Evolutionary conservation across 2,329 filamentous ascomycete genomes (phyloP).

Genomic region (Sclerotinia subarctica): DNA sequence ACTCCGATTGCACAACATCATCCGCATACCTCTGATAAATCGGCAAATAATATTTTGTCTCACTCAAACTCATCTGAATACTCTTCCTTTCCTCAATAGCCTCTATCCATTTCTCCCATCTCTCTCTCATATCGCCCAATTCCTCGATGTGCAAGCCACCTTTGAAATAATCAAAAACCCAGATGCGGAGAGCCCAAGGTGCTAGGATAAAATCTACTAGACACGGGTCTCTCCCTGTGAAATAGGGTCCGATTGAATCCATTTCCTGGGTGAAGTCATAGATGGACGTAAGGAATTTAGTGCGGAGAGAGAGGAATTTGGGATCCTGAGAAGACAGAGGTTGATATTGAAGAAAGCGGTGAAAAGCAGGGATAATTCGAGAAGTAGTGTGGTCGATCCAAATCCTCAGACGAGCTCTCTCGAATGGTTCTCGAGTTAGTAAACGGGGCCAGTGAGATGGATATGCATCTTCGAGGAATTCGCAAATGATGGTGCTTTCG

Average conservation of each 20-base stretch:
- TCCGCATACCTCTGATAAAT: slow-evolving; percentile 68
- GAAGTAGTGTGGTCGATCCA: slow-evolving; percentile 70
- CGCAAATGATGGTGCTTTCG: slow-evolving; percentile 69
- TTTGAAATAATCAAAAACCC: slow-evolving; percentile 75
- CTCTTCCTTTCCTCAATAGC: slow-evolving; percentile 60
- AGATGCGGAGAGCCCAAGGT: slow-evolving; percentile 70
- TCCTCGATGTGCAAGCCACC: slow-evolving; percentile 49
- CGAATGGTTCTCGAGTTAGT: slow-evolving; percentile 60
- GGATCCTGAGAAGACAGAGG: slow-evolving; percentile 45
- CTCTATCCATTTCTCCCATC: slow-evolving; percentile 63
- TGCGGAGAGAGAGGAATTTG: slow-evolving; percentile 50
- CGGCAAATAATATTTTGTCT: slow-evolving; percentile 61
- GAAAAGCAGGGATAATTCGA: slow-evolving; percentile 66
- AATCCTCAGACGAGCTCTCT: slow-evolving; percentile 61
- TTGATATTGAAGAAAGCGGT: slow-evolving; percentile 58
- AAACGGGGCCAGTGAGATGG: slow-evolving; percentile 47
- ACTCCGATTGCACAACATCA: slow-evolving; percentile 59
- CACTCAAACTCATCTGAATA: slow-evolving; percentile 65
- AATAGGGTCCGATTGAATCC: slow-evolving; percentile 61
- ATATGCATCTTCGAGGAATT: slow-evolving; percentile 73
- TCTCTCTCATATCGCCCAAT: slow-evolving; percentile 53
- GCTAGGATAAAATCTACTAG: slow-evolving; percentile 69
- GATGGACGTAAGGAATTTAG: slow-evolving; percentile 57
- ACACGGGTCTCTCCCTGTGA: slow-evolving; percentile 60
- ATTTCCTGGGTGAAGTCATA: slow-evolving; percentile 61